These are phyloP conservation scores for Irpex lacteus DNA, from an alignment of 1,284 basidiomycete genomes.

Conservation along the genomic window DNA sequence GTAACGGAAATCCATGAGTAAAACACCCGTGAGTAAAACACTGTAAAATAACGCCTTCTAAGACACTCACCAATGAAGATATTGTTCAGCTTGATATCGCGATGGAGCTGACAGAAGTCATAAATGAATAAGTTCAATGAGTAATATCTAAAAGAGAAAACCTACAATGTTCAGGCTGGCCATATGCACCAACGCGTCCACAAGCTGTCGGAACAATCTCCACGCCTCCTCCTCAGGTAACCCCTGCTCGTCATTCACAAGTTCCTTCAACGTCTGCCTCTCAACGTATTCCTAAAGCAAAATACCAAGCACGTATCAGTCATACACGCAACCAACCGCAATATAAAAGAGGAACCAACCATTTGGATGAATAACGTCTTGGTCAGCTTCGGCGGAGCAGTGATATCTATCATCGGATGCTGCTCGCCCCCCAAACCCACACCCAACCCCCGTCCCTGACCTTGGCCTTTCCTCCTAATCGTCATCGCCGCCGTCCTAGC, in stretches of 20 bases:
- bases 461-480: too few species aligned
- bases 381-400: slow-evolving; percentile 39
- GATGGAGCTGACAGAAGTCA: slow-evolving; percentile 57
- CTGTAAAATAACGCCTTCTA: background rate
- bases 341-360: slow-evolving; percentile 40
- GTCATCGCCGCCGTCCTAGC: too few species aligned
- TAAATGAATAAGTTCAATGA: too few species aligned
- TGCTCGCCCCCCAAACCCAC: too few species aligned
- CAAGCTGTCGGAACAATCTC: slow-evolving; percentile 86
- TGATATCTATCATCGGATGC: background rate
- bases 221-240: slow-evolving; percentile 84
- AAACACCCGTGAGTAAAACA: too few species aligned
- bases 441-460: too few species aligned
- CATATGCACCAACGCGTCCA: slow-evolving; percentile 94
- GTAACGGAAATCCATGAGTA: background rate
- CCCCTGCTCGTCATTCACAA: slow-evolving; percentile 67
- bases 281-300: slow-evolving; percentile 77
- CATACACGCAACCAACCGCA: background rate
- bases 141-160: too few species aligned
- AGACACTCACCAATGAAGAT: slow-evolving; percentile 75
- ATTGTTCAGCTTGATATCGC: slow-evolving; percentile 91
- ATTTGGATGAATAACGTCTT: slow-evolving; percentile 88
- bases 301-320: background rate
- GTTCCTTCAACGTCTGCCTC: slow-evolving; percentile 80
- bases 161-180: slow-evolving; percentile 77